Base-by-base conservation (phyloP, 345 rosid genomes). In the Euclidium syriacum region DNA sequence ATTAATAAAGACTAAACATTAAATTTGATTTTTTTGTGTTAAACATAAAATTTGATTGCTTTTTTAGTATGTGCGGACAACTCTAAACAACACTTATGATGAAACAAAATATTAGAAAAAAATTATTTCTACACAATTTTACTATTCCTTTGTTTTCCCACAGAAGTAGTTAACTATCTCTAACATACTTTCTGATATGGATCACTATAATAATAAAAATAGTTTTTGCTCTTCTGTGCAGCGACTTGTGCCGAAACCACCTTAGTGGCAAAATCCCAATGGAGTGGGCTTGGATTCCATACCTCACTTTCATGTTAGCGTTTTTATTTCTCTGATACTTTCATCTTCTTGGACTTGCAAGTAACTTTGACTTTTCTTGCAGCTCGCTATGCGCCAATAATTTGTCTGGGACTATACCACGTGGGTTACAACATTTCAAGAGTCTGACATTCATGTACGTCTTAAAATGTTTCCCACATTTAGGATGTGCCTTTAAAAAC, bases 391-490 rank as follows among this genome's bases (percentile, higher is more conserved):
- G 74, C 34, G 88, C 59, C 11, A 78, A 83, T 34, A 58, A 62
- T n/a, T 59, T 83, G 64, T 76, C 80, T 14, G 85, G 88, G 32
- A 43, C 53, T 20, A 72, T 83, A 47, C 88, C 85, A 26, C 18
- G 23, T 55, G 69, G 66, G n/a, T 68, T 80, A 58, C 83, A 77
- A 67, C 44, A 78, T 43, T 62, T 80, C 42, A 76, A 67, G 46
- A 76, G 58, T 50, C 76, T 83, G 59, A 73, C 30, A 29, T 56
- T 20, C 47, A 15, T 83, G 88, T 83, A 76, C 11, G 80, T 76
- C 55, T n/a, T n/a, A n/a, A n/a, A n/a, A n/a, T n/a, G n/a, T n/a
- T n/a, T 46, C 12, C 32, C n/a, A 3, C 7, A n/a, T 12, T n/a
- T n/a, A 6, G 15, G 6, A 43, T 47, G 18, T 47, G 16, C 16